Evolutionary conservation across 495 filamentous ascomycete species (phyloP), one percentile per base, ranked within the genome.

Genomic region (Annulohypoxylon moriforme): DNA sequence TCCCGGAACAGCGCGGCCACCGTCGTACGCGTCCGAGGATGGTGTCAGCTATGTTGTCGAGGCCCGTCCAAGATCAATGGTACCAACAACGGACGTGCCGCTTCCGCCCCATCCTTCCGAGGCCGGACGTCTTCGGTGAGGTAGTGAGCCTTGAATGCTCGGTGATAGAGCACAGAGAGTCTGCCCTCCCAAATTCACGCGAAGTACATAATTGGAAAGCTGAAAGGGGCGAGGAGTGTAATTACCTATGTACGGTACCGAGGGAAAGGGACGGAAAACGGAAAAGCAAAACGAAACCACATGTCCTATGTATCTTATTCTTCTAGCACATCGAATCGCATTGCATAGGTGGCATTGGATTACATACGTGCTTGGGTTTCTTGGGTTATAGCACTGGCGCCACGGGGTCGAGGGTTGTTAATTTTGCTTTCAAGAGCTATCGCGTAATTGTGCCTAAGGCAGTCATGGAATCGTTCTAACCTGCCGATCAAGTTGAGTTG

Each of bases 1-100:
- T 64, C 56, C 81, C 9, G 64, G 24, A 20, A 64, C 59, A 20
- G 65, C 81, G 13, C 83, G 90, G 4, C 91, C 91, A 16, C 91
- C 91, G 38, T 92, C 89, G 24, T 94, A 93, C 74, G 80, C 85
- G 16, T 92, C 89, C 0, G 91, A 93, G 18, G 88, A 94, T 67
- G 91, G 91, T 0, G 83, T 94, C 14, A 83, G 84, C 47, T 93
- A 93, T 69, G 88, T 89, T 20, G 83, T 92, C 14, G 85, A 89
- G 58, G 89, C 89, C 7, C 82, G 83, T 49, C 88, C 88, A 22
- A 72, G 87, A 68, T 87, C 85, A 8, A 83, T 85, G 13, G 82
- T 80, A 6, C 83, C 85, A 13, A 76, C 77, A 11, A 60, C 60
- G 1, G 78, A 85, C 14, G 76, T 82, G 4, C 81, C 83, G 33